Base-by-base conservation (phyloP, 1,284 basidiomycete species). In the Kalmanozyma brasiliensis region DNA sequence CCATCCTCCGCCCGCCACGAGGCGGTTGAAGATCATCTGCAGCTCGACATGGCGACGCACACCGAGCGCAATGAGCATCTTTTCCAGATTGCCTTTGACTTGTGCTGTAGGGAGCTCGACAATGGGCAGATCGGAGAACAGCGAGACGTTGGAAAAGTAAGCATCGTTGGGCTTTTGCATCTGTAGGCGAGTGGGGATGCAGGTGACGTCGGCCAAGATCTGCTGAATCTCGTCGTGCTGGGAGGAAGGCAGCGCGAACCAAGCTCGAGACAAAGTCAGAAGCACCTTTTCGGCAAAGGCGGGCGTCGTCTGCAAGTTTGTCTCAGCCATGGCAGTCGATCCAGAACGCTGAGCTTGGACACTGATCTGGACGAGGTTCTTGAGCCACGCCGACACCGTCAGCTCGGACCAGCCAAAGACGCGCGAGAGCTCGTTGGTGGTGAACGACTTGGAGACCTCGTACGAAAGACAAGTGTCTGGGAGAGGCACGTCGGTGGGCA, bases 121-220 rank as follows among this genome's bases (percentile, higher is more conserved):
- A 24, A 94, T 87, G 1, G 73, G 77, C 20, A 97, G 85, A 82
- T 98, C 94, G 13, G 88, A 87, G 81, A 98, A 98, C 10, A 98
- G 85, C 63, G 92, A 88, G 33, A 91, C 92, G 69, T 88, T 92
- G 20, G 90, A 85, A 81, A 98, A 94, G 83, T 99, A 99, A 6
- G 93, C 86, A 59, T 94, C 88, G 8, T 84, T 83, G 0, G 95
- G 92, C 49, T 72, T 72, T 74, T 88, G 89, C 85, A 95, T 86
- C 8, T 94, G 94, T 16, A 84, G 83, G 3, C 89, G 88, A 0
- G 94, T 95, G 0, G 90, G 93, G n/a, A 99, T 88, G 74, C 93
- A 94, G 0, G 88, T 74, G 49, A 90, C 86, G 0, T 85, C 84
- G 52, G 85, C 84, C n/a, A 97, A 84, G 7, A 89, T 80, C 2